These are phyloP conservation scores for Aspergillus sclerotioniger DNA, from an alignment of 495 filamentous ascomycete species.

Conservation along the genomic window DNA sequence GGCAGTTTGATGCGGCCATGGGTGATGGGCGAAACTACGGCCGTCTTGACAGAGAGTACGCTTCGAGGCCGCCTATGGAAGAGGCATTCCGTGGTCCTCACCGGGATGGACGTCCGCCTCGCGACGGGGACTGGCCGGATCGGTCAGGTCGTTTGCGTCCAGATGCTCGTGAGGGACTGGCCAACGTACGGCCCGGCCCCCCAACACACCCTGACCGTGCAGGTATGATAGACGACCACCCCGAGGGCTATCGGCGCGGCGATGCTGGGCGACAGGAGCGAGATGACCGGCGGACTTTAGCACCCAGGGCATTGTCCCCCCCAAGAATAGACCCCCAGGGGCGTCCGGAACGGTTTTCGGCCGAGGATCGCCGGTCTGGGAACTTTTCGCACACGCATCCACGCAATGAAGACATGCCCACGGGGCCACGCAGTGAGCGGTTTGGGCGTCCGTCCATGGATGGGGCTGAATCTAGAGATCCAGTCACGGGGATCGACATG, in stretches of 20 bases:
- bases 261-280: conserved; percentile 34
- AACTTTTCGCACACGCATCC: conserved; percentile 23
- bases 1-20: conserved; percentile 33
- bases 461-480: conserved; percentile 30
- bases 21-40: conserved; percentile 31
- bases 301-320: conserved; percentile 30
- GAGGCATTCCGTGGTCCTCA: conserved; percentile 43
- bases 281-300: conserved; percentile 35
- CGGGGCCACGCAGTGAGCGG: conserved; percentile 41
- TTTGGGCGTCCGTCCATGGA: conserved; percentile 20
- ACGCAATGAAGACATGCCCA: conserved; percentile 38
- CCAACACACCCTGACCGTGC: conserved; percentile 34
- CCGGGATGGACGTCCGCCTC: conserved; percentile 33
- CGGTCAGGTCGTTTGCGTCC: conserved; percentile 35
- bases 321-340: conserved; percentile 32
- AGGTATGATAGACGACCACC: conserved; percentile 37
- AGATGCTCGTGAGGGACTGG: conserved; percentile 19
- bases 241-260: conserved; percentile 37
- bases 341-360: conserved; percentile 38
- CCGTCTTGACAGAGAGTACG: conserved; percentile 37
- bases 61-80: conserved; percentile 31
- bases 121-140: conserved; percentile 41
- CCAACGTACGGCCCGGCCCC: conserved; percentile 19
- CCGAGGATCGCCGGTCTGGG: conserved; percentile 33
- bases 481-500: conserved; percentile 37